phyloP scores from a whole-genome alignment of 1,284 basidiomycete species.

The Ustanciosporium gigantosporum region DNA sequence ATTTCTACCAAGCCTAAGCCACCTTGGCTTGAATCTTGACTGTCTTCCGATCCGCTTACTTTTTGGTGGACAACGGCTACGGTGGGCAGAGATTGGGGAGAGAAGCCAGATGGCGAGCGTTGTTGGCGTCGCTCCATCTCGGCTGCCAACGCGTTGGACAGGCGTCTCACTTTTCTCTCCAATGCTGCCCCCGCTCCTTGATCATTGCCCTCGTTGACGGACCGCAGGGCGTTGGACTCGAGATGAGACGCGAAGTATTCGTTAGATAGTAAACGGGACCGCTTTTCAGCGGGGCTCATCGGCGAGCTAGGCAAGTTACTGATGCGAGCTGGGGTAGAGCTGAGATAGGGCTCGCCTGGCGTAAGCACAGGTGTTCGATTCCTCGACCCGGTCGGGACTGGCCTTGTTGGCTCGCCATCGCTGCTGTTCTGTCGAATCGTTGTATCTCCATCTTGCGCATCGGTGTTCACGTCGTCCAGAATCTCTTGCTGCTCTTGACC shows the following conservation, averaged over 20 bases:
- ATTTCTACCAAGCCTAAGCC: constrained; percentile 14
- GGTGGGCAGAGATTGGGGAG: constrained; percentile 2
- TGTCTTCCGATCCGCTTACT: neutral
- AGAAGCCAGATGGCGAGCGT: constrained; percentile 8
- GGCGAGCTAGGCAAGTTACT: neutral
- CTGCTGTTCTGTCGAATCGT: too few species aligned
- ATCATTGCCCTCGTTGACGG: too few species aligned
- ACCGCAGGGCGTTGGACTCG: too few species aligned
- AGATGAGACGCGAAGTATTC: constrained; percentile 22
- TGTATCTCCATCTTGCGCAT: constrained; percentile 1
- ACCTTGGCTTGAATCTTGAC: neutral
- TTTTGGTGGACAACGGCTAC: constrained; percentile 2
- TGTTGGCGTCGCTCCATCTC: constrained; percentile 33
- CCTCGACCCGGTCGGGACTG: neutral
- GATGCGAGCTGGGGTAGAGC: too few species aligned
- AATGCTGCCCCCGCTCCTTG: constrained; percentile 1
- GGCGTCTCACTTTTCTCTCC: constrained; percentile 20
- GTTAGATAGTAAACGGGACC: constrained; percentile 18
- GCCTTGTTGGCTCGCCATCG: too few species aligned
- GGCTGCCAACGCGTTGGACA: constrained; percentile 26
- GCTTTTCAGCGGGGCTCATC: constrained; percentile 27
- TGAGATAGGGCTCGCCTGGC: too few species aligned
- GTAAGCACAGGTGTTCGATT: too few species aligned
- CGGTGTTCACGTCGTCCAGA: constrained; percentile 3
- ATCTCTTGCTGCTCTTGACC: constrained; percentile 4